phyloP scores from a whole-genome alignment of 106 monocot species.

The Acanthochlamys bracteata region DNA sequence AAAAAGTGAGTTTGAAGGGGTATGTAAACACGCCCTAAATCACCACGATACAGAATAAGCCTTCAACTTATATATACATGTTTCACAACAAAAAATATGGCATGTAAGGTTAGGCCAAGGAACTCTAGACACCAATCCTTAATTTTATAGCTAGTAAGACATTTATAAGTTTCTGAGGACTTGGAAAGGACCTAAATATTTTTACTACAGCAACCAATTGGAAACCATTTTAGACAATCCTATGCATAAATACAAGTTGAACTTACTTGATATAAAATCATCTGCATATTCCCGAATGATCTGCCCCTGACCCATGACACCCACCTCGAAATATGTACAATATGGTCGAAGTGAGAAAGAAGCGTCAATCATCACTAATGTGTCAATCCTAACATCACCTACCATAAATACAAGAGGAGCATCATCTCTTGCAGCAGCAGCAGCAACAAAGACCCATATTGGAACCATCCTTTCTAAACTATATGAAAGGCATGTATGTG shows the following conservation, averaged over 20 bases:
- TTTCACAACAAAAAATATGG: no score
- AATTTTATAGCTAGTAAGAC: no score
- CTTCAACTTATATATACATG: no score
- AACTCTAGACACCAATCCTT: no score
- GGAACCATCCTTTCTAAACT: conserved; percentile 74
- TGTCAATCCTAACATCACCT: conserved; percentile 4
- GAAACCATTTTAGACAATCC: neutral
- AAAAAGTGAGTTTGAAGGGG: no score
- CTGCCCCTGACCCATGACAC: conserved; percentile 91
- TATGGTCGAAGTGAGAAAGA: neutral
- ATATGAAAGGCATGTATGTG: conserved; percentile 59
- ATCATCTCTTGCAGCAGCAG: conserved; percentile 59
- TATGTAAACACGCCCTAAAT: no score
- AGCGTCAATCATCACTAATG: neutral
- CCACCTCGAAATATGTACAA: conserved; percentile 39
- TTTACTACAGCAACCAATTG: neutral
- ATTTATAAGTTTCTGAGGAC: no score
- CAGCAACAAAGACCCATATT: conserved; percentile 62
- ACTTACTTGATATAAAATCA: conserved; percentile 80
- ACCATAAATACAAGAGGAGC: conserved; percentile 83
- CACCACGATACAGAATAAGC: no score
- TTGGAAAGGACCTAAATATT: neutral
- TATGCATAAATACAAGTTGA: neutral
- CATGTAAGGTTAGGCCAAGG: no score
- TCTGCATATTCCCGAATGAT: conserved; percentile 67